phyloP scores from a whole-genome alignment of 1,139 yeast genomes.

The Candida tetrigidarum region DNA sequence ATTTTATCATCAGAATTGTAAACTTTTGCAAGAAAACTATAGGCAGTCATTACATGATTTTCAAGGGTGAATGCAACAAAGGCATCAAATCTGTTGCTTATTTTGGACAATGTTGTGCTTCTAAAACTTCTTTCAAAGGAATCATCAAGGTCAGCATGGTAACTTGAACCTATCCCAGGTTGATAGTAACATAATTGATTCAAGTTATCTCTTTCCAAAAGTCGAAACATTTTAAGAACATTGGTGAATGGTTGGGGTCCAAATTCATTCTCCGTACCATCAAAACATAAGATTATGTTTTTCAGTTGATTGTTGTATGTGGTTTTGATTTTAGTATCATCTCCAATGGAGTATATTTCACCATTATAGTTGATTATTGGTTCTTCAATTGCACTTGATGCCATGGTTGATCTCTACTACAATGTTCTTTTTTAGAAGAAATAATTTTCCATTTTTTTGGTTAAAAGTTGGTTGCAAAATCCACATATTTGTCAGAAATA shows the following conservation, averaged over 20 bases:
- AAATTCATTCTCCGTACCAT: slow-evolving; percentile 65
- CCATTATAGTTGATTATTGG: slow-evolving; percentile 9
- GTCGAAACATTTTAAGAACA: slow-evolving; percentile 54
- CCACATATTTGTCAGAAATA: slow-evolving; percentile 3
- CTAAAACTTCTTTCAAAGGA: slow-evolving; percentile 22
- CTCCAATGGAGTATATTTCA: slow-evolving; percentile 8
- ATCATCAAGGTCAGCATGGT: slow-evolving; percentile 36
- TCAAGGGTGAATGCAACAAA: slow-evolving; percentile 57
- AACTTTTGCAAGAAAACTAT: slow-evolving; percentile 51
- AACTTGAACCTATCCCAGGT: slow-evolving; percentile 64
- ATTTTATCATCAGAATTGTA: slow-evolving; percentile 54
- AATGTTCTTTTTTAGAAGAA: not conserved
- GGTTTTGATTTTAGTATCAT: not conserved
- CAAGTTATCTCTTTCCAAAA: slow-evolving; percentile 49
- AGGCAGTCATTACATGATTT: slow-evolving; percentile 59
- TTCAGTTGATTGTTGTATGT: slow-evolving; percentile 2
- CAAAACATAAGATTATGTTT: slow-evolving; percentile 54
- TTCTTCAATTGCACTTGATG: not conserved
- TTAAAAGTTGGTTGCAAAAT: slow-evolving; percentile 10
- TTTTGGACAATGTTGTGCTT: slow-evolving; percentile 18
- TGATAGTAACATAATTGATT: slow-evolving; percentile 63
- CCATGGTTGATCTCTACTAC: not conserved
- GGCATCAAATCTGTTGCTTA: slow-evolving; percentile 42
- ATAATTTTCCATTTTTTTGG: too few relatives aligned
- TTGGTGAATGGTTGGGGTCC: slow-evolving; percentile 61